Evolutionary conservation across 169 alveolate genomes (phyloP).

Genomic region (Cyclospora cayetanensis): DNA sequence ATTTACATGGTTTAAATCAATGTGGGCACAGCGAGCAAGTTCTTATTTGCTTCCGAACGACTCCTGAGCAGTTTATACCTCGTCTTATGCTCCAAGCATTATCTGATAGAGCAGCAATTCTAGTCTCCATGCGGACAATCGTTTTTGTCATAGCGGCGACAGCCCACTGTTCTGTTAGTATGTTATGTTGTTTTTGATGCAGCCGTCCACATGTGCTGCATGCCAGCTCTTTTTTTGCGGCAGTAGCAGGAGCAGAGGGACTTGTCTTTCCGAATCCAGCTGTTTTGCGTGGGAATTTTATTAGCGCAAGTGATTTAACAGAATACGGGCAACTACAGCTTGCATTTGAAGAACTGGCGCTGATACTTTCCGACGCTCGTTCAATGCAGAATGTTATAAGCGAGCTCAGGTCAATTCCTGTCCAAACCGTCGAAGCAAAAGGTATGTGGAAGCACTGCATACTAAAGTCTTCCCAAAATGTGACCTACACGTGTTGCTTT

Average conservation of each 20-base stretch:
- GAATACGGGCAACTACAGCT: constrained; percentile 38
- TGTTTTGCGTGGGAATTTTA: not conserved
- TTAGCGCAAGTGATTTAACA: not conserved
- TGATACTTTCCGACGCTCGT: constrained; percentile 29
- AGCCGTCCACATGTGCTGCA: constrained; percentile 59
- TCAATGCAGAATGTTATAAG: constrained; percentile 32
- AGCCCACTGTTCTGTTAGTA: no score
- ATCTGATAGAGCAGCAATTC: no score
- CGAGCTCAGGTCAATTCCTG: constrained; percentile 38
- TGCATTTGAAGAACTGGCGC: constrained; percentile 25
- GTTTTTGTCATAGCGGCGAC: no score
- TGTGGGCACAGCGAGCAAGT: not conserved
- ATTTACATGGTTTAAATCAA: not conserved
- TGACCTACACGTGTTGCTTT: not conserved
- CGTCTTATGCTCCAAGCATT: no score
- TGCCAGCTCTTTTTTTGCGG: constrained; percentile 40
- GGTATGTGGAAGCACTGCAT: not conserved
- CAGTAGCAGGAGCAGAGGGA: constrained; percentile 40
- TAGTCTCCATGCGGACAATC: no score
- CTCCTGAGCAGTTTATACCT: no score
- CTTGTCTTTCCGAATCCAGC: constrained; percentile 28
- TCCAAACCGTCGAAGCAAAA: constrained; percentile 36
- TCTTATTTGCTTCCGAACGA: no score
- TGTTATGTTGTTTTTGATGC: constrained; percentile 13
- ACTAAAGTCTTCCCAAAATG: not conserved